Conservation (phyloP, 2,329 filamentous ascomycete genomes). For the Harringtonia lauricola region DNA sequence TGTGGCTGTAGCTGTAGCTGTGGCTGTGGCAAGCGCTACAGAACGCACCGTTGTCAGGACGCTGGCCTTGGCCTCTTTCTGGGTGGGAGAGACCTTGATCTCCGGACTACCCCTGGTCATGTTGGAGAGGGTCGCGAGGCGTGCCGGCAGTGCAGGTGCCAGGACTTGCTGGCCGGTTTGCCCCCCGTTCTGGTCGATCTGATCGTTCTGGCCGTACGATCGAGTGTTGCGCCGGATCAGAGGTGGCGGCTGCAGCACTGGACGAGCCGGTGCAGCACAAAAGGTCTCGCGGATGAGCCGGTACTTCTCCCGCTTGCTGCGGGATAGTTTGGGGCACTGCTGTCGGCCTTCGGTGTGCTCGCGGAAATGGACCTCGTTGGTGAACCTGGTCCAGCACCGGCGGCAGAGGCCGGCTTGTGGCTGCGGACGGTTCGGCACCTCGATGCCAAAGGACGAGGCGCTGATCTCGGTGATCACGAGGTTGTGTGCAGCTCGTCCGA, state of each 20-base stretch:
- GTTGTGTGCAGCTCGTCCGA: conserved; percentile 19
- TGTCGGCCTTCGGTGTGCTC: conserved; percentile 11
- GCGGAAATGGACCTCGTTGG: conserved; percentile 14
- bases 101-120: background rate
- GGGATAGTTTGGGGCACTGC: conserved; percentile 16
- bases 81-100: conserved; percentile 2
- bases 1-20: background rate
- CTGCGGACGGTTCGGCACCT: conserved; percentile 14
- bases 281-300: conserved; percentile 16
- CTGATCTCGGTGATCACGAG: conserved; percentile 14
- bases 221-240: background rate
- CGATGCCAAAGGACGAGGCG: conserved; percentile 19
- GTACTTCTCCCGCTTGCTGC: conserved; percentile 20
- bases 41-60: background rate
- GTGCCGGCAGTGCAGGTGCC: background rate
- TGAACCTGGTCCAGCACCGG: conserved; percentile 20
- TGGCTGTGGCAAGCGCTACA: no score
- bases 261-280: background rate
- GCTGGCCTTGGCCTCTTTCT: background rate
- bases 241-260: background rate
- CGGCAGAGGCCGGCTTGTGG: conserved; percentile 20
- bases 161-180: no score
- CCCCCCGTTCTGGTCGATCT: no score
- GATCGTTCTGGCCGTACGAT: background rate
- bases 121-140: background rate